Evolutionary conservation across 2,329 filamentous ascomycete genomes (phyloP).

Genomic region (Emmonsia crescens): DNA sequence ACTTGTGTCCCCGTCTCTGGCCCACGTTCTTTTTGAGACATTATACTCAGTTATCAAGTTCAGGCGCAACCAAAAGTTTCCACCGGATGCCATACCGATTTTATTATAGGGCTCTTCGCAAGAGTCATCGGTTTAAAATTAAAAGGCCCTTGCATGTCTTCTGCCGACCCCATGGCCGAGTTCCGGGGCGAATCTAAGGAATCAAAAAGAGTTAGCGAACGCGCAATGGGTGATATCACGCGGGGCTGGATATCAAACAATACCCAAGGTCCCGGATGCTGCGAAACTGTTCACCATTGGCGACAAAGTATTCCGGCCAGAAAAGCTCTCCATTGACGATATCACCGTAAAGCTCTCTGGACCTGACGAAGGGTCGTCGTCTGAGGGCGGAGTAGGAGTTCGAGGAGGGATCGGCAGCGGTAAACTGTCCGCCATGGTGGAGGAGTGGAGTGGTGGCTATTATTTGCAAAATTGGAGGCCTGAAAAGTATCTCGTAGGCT

Average conservation of each 20-base stretch:
- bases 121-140: constrained; percentile 84
- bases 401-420: constrained; percentile 51
- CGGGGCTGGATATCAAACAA: constrained; percentile 21
- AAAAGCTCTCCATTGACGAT: constrained; percentile 21
- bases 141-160: constrained; percentile 54
- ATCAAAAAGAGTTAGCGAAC: not conserved
- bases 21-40: constrained; percentile 58
- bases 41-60: constrained; percentile 14
- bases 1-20: constrained; percentile 87
- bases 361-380: constrained; percentile 22
- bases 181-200: constrained; percentile 17
- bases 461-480: not conserved
- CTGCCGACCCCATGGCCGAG: constrained; percentile 20
- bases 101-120: constrained; percentile 58
- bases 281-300: constrained; percentile 33
- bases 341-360: constrained; percentile 17
- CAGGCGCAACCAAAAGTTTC: not conserved
- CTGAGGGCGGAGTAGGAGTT: constrained; percentile 53
- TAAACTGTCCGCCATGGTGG: constrained; percentile 48
- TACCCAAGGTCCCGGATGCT: constrained; percentile 17
- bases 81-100: constrained; percentile 50
- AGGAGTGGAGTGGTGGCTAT: not conserved
- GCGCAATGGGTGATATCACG: constrained; percentile 8
- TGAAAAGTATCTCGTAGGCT: not conserved
- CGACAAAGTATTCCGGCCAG: constrained; percentile 38